A percentile compares a stretch with the other conserved stretches of the same genome.
These are phyloP conservation scores for Mycena haematopus DNA, from an alignment of 768 basidiomycete genomes.

Conservation along the genomic window DNA sequence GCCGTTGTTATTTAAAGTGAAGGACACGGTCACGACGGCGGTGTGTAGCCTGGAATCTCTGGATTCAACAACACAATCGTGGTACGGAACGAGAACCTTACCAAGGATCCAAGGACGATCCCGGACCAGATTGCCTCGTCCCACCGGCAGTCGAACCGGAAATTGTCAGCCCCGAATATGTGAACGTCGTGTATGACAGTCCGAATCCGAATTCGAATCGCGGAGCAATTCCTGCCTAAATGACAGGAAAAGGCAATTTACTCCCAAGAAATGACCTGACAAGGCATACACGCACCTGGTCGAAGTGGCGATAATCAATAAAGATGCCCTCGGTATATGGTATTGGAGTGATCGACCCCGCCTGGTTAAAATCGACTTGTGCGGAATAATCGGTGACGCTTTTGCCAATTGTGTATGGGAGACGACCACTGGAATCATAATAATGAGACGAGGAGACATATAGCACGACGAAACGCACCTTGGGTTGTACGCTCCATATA, in stretches of 20 bases:
- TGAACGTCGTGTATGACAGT: slow-evolving; percentile 63
- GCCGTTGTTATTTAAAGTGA: slow-evolving; percentile 61
- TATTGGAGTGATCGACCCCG: slow-evolving; percentile 49
- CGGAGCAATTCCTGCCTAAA: slow-evolving; percentile 49
- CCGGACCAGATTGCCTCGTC: slow-evolving; percentile 50
- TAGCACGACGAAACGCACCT: slow-evolving; percentile 38
- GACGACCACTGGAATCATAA: slow-evolving; percentile 43
- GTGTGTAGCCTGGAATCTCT: slow-evolving; percentile 51
- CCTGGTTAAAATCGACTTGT: slow-evolving; percentile 48
- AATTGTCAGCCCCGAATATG: slow-evolving; percentile 50
- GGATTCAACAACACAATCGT: neutral
- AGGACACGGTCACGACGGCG: slow-evolving; percentile 55
- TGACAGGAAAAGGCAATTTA: too few relatives aligned
- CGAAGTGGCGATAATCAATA: slow-evolving; percentile 63
- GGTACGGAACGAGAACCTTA: slow-evolving; percentile 22
- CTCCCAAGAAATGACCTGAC: too few relatives aligned
- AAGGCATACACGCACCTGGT: too few relatives aligned
- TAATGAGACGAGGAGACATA: neutral
- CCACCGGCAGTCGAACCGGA: slow-evolving; percentile 47
- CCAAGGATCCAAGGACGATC: slow-evolving; percentile 59
- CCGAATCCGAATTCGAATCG: slow-evolving; percentile 59
- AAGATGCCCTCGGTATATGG: slow-evolving; percentile 64
- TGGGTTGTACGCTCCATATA: slow-evolving; percentile 66
- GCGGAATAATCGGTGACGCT: slow-evolving; percentile 62
- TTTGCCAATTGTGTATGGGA: slow-evolving; percentile 64